Base-by-base conservation (phyloP, 225 moss, liverwort and hornwort genomes). In the Anthoceros angustus region DNA sequence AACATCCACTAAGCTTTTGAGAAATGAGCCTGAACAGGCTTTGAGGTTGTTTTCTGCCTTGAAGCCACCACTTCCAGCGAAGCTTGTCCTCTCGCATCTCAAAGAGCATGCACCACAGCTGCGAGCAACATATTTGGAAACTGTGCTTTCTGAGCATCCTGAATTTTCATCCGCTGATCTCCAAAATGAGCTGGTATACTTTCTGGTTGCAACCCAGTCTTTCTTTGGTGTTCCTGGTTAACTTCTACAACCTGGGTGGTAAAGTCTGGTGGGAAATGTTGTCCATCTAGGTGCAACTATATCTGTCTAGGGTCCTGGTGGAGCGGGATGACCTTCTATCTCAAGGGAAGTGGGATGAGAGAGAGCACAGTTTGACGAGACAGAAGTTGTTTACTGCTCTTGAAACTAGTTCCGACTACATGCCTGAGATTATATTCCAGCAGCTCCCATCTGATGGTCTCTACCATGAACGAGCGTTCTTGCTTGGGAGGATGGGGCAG, bases 401-500 rank as follows among this genome's bases (percentile, higher is more conserved):
- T 64, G 80, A 86, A 66, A 81, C 79, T 42, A 84, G 87, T 40
- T 71, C 41, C 48, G 75, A 79, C 40, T 92, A 87, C 68, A 89
- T 84, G 77, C 89, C 98, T 14, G 98, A 89, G 73, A 73, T 75
- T 32, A 77, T 98, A 62, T 65, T 92, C 41, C 88, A 84, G 71
- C 83, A 81, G 42, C 76, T 98, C n/a, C 92, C 98, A 65, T 73
- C 79, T 32, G 77, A 98, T 71, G 87, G 89, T 63, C 84, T 98
- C 61, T 98, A 84, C 72, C 79, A 92, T 74, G 98, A 92, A 74
- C 84, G 91, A 70, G 98, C 98, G 41, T 89, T 82, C 65, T 70
- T 98, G 72, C 86, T 98, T 40, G 98, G 98, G 41, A 87, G 87
- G 64, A 89, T 92, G 78, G 80, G 92, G 67, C 98, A 92, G 71